These are phyloP conservation scores for Aspergillus avenaceus DNA, from an alignment of 495 filamentous ascomycete species.

Conservation along the genomic window DNA sequence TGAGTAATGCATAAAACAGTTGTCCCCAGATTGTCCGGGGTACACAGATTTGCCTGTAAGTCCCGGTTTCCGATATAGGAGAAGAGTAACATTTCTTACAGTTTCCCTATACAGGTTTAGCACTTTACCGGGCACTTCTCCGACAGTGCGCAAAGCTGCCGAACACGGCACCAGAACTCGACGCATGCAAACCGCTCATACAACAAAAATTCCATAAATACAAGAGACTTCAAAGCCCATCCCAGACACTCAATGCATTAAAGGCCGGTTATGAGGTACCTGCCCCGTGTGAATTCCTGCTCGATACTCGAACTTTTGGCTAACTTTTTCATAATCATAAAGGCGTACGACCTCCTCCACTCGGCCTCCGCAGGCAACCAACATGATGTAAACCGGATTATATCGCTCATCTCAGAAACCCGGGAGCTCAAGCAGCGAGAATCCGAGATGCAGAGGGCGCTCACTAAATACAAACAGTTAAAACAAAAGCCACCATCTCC, in stretches of 20 bases:
- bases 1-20: constrained; percentile 42
- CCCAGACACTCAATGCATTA: constrained; percentile 50
- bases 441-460: constrained; percentile 15
- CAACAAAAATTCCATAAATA: constrained; percentile 58
- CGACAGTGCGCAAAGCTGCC: constrained; percentile 51
- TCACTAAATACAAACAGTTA: constrained; percentile 4
- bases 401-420: constrained; percentile 18
- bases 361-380: constrained; percentile 32
- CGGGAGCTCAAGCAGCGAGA: constrained; percentile 15
- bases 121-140: constrained; percentile 70
- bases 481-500: constrained; percentile 16
- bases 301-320: constrained; percentile 2
- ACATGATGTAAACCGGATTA: constrained; percentile 19
- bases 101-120: no score
- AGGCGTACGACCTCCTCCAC: constrained; percentile 39
- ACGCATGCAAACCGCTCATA: constrained; percentile 39
- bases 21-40: constrained; percentile 42
- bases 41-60: constrained; percentile 65
- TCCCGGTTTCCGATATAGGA: no score
- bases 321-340: constrained; percentile 11
- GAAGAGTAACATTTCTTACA: no score
- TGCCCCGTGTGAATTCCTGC: background rate
- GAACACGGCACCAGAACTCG: constrained; percentile 34
- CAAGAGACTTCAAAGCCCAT: constrained; percentile 47
- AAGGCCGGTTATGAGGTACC: constrained; percentile 64